Evolutionary conservation across 1,284 basidiomycete genomes (phyloP), one percentile per base, ranked within the genome.

Genomic region (Grifola frondosa): DNA sequence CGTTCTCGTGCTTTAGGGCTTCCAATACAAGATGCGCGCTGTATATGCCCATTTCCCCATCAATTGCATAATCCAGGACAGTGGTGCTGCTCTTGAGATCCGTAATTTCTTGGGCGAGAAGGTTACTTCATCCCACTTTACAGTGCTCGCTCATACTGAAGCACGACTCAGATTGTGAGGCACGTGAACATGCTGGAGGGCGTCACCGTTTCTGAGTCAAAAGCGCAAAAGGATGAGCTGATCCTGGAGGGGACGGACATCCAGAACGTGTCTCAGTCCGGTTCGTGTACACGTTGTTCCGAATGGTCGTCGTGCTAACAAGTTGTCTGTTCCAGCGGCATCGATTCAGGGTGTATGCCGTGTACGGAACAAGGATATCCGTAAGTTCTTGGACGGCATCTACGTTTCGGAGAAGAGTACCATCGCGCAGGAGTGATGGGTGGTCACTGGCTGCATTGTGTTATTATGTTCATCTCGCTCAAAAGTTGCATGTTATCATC

Each of bases 31-130:
- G 88, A 96, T 97, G 93, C 90, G 92, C 62, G 80, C 95, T 28
- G 97, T 99, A 48, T 99, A 99, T 68, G 97, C 97, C 63, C 97
- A 99, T 81, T 99, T 99, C 81, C 97, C 97, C 56, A 97, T 99
- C 81, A 99, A 99, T 80, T 88, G 91, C 68, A 98, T 99, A 70
- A 93, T 98, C 65, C 85, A 89, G 68, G 86, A 89, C 32, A 74
- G 74, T 59, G 92, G 91, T 46, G 66, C 67, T 43, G 75, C 84
- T 41, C 71, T 97, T 48, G 96, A 99, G 73, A 99, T 99, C 75
- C 88, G 97, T 63, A 99, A 99, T 78, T 99, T 98, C 79, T 78
- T 97, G 67, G 92, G 95, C 59, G 90, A 93, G 79, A 94, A 96
- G 82, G 88, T 88, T 44, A 17, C 69, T 50, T 19, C 21, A 28